These are phyloP conservation scores for Arabidopsis lyrata DNA, from an alignment of 441 rosid species.

Conservation along the genomic window DNA sequence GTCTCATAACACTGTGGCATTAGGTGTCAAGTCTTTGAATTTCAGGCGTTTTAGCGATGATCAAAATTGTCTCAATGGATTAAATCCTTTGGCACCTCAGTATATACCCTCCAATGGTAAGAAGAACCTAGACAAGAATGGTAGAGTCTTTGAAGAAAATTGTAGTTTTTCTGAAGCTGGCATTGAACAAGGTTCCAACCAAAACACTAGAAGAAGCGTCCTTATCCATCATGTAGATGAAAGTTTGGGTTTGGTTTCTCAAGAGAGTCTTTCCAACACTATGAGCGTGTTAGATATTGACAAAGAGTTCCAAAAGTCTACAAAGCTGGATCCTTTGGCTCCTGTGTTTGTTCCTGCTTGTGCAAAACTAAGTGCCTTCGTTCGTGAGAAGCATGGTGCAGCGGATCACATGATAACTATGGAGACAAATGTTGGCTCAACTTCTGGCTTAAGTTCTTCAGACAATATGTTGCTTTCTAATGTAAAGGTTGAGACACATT, in stretches of 20 bases:
- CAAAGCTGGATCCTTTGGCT: conserved; percentile 49
- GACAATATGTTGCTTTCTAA: conserved; percentile 16
- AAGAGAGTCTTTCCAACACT: conserved; percentile 33
- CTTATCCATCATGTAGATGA: background rate
- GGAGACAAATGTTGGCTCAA: conserved; percentile 35
- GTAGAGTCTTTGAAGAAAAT: conserved; percentile 25
- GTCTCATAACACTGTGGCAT: conserved; percentile 23
- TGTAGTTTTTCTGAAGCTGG: conserved; percentile 4
- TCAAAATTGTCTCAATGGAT: conserved; percentile 34
- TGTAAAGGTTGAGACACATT: conserved; percentile 22
- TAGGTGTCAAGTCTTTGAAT: conserved; percentile 33
- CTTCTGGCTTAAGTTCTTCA: conserved; percentile 23
- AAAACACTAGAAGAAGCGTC: too few species aligned
- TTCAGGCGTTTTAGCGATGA: conserved; percentile 39
- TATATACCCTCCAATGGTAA: conserved; percentile 45
- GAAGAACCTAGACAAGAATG: conserved; percentile 26
- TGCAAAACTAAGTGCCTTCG: conserved; percentile 24
- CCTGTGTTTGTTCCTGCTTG: conserved; percentile 50
- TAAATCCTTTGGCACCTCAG: conserved; percentile 53
- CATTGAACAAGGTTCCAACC: background rate
- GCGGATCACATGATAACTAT: conserved; percentile 27
- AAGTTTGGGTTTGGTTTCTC: conserved; percentile 33
- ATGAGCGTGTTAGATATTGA: conserved; percentile 33
- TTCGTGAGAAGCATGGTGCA: conserved; percentile 34
- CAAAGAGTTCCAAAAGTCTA: conserved; percentile 32